A percentile compares a stretch with the other conserved stretches of the same genome.
Evolutionary conservation across 1,284 basidiomycete genomes (phyloP).

Genomic region (Vanrija pseudolonga): DNA sequence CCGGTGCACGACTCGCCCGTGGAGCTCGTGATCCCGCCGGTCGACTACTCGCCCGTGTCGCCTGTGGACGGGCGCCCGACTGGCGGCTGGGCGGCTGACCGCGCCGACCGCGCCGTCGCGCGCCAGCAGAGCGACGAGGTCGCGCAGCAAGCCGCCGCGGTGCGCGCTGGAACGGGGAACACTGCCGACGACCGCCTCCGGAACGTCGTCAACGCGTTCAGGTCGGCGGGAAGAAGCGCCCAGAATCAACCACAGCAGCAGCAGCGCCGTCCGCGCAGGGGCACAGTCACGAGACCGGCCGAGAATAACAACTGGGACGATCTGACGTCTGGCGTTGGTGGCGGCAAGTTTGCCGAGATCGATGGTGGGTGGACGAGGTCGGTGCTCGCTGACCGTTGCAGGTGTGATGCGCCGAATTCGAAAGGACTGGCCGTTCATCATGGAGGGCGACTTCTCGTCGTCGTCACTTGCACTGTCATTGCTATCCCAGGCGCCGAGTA

Average conservation of each 20-base stretch:
- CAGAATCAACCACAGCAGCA: slow-evolving; percentile 1
- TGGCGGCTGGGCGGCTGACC: slow-evolving; percentile 36
- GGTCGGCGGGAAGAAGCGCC: slow-evolving; percentile 22
- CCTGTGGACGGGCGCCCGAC: slow-evolving; percentile 13
- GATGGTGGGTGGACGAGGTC: slow-evolving; percentile 31
- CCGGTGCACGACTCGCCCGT: too few species aligned
- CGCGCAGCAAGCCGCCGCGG: slow-evolving; percentile 12
- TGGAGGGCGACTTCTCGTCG: slow-evolving; percentile 86
- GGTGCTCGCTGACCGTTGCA: slow-evolving; percentile 35
- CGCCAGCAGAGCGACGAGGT: slow-evolving; percentile 26
- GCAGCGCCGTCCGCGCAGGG: slow-evolving; percentile 9
- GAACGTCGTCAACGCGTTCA: slow-evolving; percentile 44
- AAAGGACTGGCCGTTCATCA: slow-evolving; percentile 84
- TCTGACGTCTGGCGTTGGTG: slow-evolving; percentile 21
- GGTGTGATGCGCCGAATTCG: slow-evolving; percentile 78
- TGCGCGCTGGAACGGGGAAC: background rate
- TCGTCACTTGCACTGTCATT: slow-evolving; percentile 85
- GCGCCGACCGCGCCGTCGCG: slow-evolving; percentile 32
- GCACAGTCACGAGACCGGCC: slow-evolving; percentile 8
- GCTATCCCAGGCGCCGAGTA: slow-evolving; percentile 64
- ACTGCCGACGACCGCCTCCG: slow-evolving; percentile 23
- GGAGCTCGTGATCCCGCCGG: background rate
- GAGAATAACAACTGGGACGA: slow-evolving; percentile 25
- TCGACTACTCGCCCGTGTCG: background rate
- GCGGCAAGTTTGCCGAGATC: slow-evolving; percentile 45